A percentile compares a stretch with the other conserved stretches of the same genome.
phyloP scores from a whole-genome alignment of 83 land plant genomes.

The Thuja plicata region DNA sequence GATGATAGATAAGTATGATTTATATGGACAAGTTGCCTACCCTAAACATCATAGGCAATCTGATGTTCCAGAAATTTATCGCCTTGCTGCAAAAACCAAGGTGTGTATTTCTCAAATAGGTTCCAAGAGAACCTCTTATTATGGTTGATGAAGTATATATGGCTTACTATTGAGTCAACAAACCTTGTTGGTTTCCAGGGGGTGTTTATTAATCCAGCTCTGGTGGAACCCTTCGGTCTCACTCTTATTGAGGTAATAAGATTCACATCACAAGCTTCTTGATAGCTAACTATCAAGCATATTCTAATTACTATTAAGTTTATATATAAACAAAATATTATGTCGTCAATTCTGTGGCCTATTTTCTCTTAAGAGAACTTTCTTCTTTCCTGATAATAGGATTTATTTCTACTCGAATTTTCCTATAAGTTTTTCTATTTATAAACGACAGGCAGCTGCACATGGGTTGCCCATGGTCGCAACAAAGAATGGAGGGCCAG shows the following conservation, averaged over 20 bases:
- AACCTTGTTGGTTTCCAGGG: constrained; percentile 53
- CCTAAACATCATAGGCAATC: constrained; percentile 97
- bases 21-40: constrained; percentile 94
- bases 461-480: constrained; percentile 96
- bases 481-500: constrained; percentile 96
- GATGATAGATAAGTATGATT: constrained; percentile 92
- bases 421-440: neutral
- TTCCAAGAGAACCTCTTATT: neutral
- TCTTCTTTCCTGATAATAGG: neutral
- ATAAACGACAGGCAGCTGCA: constrained; percentile 72
- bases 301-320: neutral
- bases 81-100: constrained; percentile 96
- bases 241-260: constrained; percentile 89
- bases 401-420: constrained; percentile 11
- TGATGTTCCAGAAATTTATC: constrained; percentile 95
- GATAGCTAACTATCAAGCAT: neutral
- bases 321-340: neutral
- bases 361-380: neutral
- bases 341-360: neutral
- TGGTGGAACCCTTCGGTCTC: constrained; percentile 97
- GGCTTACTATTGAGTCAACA: neutral
- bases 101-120: constrained; percentile 23
- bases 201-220: constrained; percentile 95
- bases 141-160: neutral
- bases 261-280: neutral